Evolutionary conservation across 805 yeast genomes (phyloP), one percentile per base, ranked within the genome.

Genomic region (Yarrowia sp.): DNA sequence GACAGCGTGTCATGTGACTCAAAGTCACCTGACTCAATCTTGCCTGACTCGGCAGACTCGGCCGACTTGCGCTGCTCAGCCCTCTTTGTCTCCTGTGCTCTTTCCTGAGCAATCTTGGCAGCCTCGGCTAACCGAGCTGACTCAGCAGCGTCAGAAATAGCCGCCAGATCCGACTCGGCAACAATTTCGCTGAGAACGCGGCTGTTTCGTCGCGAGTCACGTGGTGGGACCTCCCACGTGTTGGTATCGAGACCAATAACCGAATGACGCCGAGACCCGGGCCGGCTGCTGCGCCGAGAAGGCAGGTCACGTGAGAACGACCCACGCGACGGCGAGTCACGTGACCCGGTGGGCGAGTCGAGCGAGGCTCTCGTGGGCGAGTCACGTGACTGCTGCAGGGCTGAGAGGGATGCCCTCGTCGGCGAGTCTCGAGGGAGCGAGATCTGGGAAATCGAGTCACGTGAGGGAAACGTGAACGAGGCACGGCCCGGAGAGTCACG

Each of bases 181-280:
- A 36, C 13, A 19, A 52, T 52, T 9, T 38, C 44, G 9, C 43
- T 52, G 15, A 52, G 17, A 14, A 36, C 33, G 4, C 58, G 43
- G 20, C 58, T 52, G 43, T 19, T 38, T 2, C 58, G 58, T 0
- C 58, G 17, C 17, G 58, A 52, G 34, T 52, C 58, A 19, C 58
- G 58, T 17, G 58, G 58, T 0, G 58, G 58, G 4, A 52, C 58
- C 12, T 52, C 58, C 58, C 58, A 52, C 19, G 58, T 52, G 58
- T 52, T 52, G 12, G 58, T 52, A 12, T 52, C 58, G 2, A 13
- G 10, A n/a, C 38, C 53, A 9, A 49, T 34, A 9, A 20, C 14
- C 5, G 56, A 34, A 8, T 50, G 40, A 6, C 56, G 56, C 1
- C 56, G 24, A 5, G 44, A 19, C 2, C 43, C 34, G 4, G 13